These are phyloP conservation scores for Arthrobotrys iridis DNA, from an alignment of 2,329 filamentous ascomycete species.

Conservation along the genomic window DNA sequence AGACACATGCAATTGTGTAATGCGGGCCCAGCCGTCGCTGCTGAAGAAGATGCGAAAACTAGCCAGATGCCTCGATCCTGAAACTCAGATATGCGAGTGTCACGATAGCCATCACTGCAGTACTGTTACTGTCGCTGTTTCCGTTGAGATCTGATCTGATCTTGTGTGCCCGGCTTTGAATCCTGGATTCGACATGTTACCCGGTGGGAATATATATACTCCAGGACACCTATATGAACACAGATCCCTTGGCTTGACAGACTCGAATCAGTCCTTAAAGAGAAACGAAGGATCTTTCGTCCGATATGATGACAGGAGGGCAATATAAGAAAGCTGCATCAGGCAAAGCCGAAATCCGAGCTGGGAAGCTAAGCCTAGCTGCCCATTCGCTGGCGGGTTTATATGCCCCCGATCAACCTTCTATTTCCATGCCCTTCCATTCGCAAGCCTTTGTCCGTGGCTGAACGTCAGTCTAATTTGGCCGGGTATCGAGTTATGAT, in stretches of 20 bases:
- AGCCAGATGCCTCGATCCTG: background rate
- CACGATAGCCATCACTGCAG: too few species aligned
- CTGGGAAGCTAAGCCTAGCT: slow-evolving; percentile 13
- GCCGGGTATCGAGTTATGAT: too few species aligned
- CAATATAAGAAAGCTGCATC: slow-evolving; percentile 9
- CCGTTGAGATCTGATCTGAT: background rate
- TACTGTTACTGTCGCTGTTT: background rate
- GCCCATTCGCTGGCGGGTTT: slow-evolving; percentile 28
- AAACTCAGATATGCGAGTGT: background rate
- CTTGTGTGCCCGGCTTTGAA: background rate
- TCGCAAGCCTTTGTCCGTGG: slow-evolving; percentile 1
- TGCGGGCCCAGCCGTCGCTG: background rate
- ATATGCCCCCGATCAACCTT: background rate
- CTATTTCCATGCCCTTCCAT: slow-evolving; percentile 37
- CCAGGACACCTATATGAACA: background rate
- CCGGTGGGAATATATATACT: background rate
- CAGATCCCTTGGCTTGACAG: background rate
- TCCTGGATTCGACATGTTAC: slow-evolving; percentile 5
- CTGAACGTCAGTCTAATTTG: slow-evolving; percentile 3
- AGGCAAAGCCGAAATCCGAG: slow-evolving; percentile 4
- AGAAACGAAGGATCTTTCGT: background rate
- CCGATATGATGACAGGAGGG: slow-evolving; percentile 10
- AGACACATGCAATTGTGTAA: background rate
- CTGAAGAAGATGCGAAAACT: background rate
- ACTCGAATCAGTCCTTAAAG: background rate